Percentiles rank a stretch among this genome's conserved stretches.
These are phyloP conservation scores for Fremontodendron californicum DNA, from an alignment of 345 rosid species.

Conservation along the genomic window DNA sequence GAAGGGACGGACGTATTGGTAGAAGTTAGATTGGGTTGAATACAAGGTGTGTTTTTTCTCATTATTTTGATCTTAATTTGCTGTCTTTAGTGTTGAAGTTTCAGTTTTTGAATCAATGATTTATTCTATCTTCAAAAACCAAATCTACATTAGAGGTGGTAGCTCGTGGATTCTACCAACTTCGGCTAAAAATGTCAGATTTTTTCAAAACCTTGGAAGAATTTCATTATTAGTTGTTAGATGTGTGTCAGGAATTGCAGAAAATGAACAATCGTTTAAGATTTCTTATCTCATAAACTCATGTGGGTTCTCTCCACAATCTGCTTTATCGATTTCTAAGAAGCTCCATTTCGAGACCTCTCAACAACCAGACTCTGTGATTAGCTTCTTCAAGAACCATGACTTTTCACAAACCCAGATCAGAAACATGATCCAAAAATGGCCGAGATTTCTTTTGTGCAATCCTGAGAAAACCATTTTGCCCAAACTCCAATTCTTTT, in stretches of 20 bases:
- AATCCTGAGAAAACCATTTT: background rate
- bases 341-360: background rate
- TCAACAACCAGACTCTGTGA: background rate
- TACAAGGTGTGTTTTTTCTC: background rate
- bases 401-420: constrained; percentile 12
- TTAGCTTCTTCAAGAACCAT: background rate
- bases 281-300: background rate
- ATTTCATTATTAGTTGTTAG: background rate
- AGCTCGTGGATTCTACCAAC: background rate
- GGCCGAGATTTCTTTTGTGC: background rate
- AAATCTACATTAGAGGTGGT: background rate
- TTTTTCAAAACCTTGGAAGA: background rate
- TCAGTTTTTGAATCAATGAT: background rate
- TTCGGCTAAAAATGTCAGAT: background rate
- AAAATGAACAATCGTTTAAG: too few relatives aligned
- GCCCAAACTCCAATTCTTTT: constrained; percentile 20
- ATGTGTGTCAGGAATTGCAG: too few relatives aligned
- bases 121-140: background rate
- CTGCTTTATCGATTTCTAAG: background rate
- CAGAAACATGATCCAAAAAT: background rate
- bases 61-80: background rate
- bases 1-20: too few relatives aligned
- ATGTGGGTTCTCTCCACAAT: background rate
- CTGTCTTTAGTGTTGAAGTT: background rate
- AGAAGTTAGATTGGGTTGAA: background rate